Conservation (phyloP, 1,139 yeast genomes). For the Candida tropicalis region DNA sequence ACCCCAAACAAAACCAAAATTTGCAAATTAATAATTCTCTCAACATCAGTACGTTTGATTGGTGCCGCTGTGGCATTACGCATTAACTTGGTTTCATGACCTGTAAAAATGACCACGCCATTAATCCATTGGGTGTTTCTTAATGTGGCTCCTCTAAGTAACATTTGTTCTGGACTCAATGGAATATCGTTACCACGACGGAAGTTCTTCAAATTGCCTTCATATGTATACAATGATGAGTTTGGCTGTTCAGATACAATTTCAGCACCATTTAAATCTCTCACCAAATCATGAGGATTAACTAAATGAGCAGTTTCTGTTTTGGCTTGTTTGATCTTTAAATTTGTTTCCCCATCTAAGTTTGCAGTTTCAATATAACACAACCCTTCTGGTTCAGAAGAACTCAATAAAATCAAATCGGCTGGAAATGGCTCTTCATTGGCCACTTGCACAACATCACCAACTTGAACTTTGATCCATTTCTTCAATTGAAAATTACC, state of each 20-base stretch:
- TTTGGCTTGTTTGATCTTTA: conserved; percentile 89
- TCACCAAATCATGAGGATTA: conserved; percentile 61
- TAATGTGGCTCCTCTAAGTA: conserved; percentile 92
- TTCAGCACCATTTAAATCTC: conserved; percentile 35
- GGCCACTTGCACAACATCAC: conserved; percentile 82
- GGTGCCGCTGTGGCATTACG: conserved; percentile 99
- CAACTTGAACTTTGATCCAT: conserved; percentile 91
- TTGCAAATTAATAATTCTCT: conserved; percentile 90
- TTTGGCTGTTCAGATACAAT: conserved; percentile 91
- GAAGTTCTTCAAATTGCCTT: conserved; percentile 72
- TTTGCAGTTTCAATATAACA: conserved; percentile 98
- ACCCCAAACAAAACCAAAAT: conserved; percentile 85
- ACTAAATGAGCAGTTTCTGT: conserved; percentile 77
- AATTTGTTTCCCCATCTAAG: conserved; percentile 95
- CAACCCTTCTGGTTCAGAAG: conserved; percentile 97
- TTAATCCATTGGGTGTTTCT: conserved; percentile 95
- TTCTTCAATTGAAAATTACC: conserved; percentile 66
- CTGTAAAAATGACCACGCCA: conserved; percentile 92
- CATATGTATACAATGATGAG: conserved; percentile 91
- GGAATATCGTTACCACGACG: conserved; percentile 48
- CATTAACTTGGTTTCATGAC: conserved; percentile 98
- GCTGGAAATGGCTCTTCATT: conserved; percentile 96
- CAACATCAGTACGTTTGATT: conserved; percentile 95
- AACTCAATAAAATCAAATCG: conserved; percentile 78
- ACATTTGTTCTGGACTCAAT: conserved; percentile 84